These are phyloP conservation scores for Pseudonitzschia multiseries DNA, from an alignment of 108 stramenopile species.

Conservation along the genomic window DNA sequence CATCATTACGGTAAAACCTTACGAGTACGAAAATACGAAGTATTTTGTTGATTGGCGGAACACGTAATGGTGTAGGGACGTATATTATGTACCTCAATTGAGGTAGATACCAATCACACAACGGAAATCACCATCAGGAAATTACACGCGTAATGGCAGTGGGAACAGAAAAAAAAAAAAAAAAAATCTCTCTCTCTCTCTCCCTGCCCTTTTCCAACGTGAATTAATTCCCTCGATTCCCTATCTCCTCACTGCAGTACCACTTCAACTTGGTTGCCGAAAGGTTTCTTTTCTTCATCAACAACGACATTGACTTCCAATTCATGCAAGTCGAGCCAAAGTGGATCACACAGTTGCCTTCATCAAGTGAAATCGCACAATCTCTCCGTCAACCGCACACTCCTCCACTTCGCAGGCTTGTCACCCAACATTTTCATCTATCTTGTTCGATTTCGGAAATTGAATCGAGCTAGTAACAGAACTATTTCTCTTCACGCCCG, in stretches of 20 bases:
- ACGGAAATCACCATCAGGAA: background rate
- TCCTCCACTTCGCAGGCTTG: too few species aligned
- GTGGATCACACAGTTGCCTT: background rate
- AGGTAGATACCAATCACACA: background rate
- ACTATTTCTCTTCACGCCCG: background rate
- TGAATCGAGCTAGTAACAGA: background rate
- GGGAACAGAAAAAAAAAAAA: background rate
- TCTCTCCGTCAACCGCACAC: too few species aligned
- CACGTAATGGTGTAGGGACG: constrained; percentile 4
- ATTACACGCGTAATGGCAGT: constrained; percentile 6
- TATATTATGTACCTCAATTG: too few species aligned
- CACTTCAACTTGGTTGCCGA: constrained; percentile 11
- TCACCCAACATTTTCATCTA: too few species aligned
- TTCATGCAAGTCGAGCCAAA: background rate
- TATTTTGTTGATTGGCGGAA: background rate
- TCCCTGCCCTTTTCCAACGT: background rate
- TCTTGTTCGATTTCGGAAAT: background rate
- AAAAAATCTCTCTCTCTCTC: background rate
- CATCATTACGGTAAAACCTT: too few species aligned
- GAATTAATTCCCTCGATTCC: background rate
- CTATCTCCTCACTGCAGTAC: background rate
- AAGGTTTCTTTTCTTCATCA: background rate
- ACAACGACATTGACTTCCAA: background rate
- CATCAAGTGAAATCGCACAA: too few species aligned
- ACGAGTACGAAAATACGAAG: too few species aligned